Base-by-base conservation (phyloP, 768 basidiomycete species). In the Lentinula lateritia region DNA sequence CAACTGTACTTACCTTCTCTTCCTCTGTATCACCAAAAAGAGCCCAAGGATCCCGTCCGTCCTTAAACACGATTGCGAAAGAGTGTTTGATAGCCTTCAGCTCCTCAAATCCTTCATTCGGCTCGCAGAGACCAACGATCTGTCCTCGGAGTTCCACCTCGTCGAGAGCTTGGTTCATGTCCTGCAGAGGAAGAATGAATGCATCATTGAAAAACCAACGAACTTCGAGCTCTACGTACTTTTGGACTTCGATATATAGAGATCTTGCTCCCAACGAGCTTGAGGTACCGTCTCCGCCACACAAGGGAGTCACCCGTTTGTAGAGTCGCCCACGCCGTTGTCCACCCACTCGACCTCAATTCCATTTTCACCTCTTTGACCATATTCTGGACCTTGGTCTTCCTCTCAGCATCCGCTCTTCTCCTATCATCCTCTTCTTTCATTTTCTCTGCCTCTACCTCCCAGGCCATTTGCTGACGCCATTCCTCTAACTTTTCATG, bases 281-380 rank as follows among this genome's bases (percentile, higher is more conserved):
- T 82, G 71, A 80, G 87, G 66, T 81, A 88, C n/a, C 86, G 75
- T 61, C 88, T 76, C 66, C 83, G 84, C 88, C 88, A 89, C 0
- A 78, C 73, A 58, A 85, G 70, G 3, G 75, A 76, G 13, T 83
- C 81, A 34, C 75, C 73, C 3, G 80, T 78, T 67, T 87, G 86
- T 55, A 88, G 73, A 1, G 85, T 86, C 2, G 86, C 79, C 84
- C 86, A 87, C 0, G 87, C 88, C 10, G 76, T 74, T 57, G 78
- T 65, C 15, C 80, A 64, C 2, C 70, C 64, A 39, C 74, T 74
- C 15, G 74, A 72, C 59, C 71, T 73, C 15, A 74, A 72, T 57
- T 70, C 72, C 6, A 66, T 67, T 58, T 74, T 78, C 39, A 79
- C 73, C 56, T 76, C 78, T 43, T 77, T 74, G 41, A 81, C 78